Percentiles rank a stretch among this genome's conserved stretches.
phyloP scores from a whole-genome alignment of 2,329 filamentous ascomycete species.

The Paraphoma chrysanthemicola region DNA sequence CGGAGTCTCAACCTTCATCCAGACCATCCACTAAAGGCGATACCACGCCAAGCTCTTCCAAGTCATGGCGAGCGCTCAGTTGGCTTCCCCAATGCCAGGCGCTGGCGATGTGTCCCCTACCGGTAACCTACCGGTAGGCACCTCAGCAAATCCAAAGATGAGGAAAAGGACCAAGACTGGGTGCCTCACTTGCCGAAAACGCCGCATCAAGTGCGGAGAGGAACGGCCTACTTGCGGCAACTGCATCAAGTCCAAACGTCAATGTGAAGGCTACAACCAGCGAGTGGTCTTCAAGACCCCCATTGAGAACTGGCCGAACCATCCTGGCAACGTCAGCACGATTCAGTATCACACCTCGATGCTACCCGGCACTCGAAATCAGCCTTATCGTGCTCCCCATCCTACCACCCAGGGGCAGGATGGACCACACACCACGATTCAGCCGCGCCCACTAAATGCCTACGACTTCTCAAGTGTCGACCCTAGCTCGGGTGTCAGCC shows the following conservation, averaged over 20 bases:
- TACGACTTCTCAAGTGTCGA: slow-evolving; percentile 37
- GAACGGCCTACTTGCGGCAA: slow-evolving; percentile 82
- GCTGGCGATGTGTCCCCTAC: slow-evolving; percentile 40
- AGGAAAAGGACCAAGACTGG: slow-evolving; percentile 82
- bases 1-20: background rate
- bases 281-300: slow-evolving; percentile 82
- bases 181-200: slow-evolving; percentile 89
- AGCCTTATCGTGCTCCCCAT: slow-evolving; percentile 20
- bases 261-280: slow-evolving; percentile 84
- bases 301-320: slow-evolving; percentile 59
- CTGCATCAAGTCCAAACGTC: slow-evolving; percentile 83
- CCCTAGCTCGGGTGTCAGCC: slow-evolving; percentile 11
- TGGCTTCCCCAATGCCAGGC: slow-evolving; percentile 24
- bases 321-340: slow-evolving; percentile 45
- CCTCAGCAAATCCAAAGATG: slow-evolving; percentile 40
- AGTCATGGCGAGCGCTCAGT: slow-evolving; percentile 32
- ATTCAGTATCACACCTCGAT: slow-evolving; percentile 48
- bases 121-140: slow-evolving; percentile 17
- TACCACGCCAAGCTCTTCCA: background rate
- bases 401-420: slow-evolving; percentile 26
- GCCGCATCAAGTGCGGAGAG: slow-evolving; percentile 97
- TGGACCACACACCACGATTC: slow-evolving; percentile 29
- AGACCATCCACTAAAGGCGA: background rate
- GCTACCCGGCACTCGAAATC: slow-evolving; percentile 43
- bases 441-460: slow-evolving; percentile 34